Evolutionary conservation across 1,139 yeast species (phyloP), one percentile per base, ranked within the genome.

Genomic region (Kazachstania sp.): DNA sequence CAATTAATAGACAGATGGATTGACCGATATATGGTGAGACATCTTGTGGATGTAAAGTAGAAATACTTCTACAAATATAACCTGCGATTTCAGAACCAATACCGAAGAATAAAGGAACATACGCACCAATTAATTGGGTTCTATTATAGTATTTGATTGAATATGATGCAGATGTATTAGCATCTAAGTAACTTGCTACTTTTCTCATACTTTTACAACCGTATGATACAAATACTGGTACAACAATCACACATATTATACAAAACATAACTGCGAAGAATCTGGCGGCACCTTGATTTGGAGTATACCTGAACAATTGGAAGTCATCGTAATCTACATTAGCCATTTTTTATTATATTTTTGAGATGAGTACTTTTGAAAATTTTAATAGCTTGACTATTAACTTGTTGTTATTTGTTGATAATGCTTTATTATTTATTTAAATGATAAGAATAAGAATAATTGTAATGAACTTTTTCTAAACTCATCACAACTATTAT

Each of bases 21-120:
- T 72, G 75, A 6, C 64, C 54, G 36, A 70, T 61, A 52, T 66
- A 74, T 1, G 71, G 64, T 0, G 54, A 54, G 18, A 68, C 51
- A 1, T 48, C 44, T 4, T 49, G 47, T 6, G 52, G 50, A 36
- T 58, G 35, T 5, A 44, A 20, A 31, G 58, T 49, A 4, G 70
- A 64, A 3, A 55, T 41, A 19, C 58, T 48, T 51, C 77, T 61
- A 5, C 63, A 64, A 35, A 60, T 56, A 51, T 70, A 72, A 3
- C 77, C 77, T 19, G 64, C 52, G n/a, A 52, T 37, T 49, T 68
- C 72, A 31, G 61, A 45, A 3, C 57, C 19, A 8, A 58, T 47
- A 4, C 72, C 72, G 8, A 65, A 45, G 15, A 59, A 43, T 16
- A 65, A 51, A 9, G 71, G 71, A 15, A 60, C 49, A 41, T 56